phyloP scores from a whole-genome alignment of 345 rosid genomes.

The Mercurialis annua region DNA sequence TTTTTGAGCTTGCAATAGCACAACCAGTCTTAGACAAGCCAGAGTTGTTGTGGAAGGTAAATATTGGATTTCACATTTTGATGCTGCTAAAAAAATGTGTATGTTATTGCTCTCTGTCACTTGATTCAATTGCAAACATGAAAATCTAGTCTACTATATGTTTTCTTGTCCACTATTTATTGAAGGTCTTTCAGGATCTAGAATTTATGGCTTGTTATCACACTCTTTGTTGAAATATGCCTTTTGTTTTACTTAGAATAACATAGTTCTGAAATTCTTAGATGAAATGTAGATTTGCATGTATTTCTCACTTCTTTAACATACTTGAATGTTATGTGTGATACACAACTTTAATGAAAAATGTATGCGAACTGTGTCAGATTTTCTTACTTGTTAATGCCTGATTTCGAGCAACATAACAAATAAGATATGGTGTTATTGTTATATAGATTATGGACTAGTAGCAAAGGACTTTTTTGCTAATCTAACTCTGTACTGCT shows the following conservation, averaged over 20 bases:
- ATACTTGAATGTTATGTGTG: too few relatives aligned
- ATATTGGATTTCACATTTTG: not conserved
- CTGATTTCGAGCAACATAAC: too few relatives aligned
- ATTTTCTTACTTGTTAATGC: too few relatives aligned
- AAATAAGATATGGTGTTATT: too few relatives aligned
- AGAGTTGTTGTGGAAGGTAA: conserved; percentile 89
- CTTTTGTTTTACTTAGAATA: too few relatives aligned
- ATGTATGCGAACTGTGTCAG: too few relatives aligned
- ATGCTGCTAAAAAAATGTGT: not conserved
- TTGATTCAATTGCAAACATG: not conserved
- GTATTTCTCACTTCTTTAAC: too few relatives aligned
- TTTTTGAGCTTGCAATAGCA: conserved; percentile 77
- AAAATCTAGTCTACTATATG: not conserved
- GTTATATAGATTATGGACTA: not conserved
- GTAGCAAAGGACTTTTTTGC: not conserved
- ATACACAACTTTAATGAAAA: too few relatives aligned
- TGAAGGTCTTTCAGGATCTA: not conserved
- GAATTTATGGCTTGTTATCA: not conserved
- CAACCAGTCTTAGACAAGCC: conserved; percentile 92
- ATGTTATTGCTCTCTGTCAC: not conserved
- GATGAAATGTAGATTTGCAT: too few relatives aligned
- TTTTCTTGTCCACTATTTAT: not conserved
- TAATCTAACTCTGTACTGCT: not conserved
- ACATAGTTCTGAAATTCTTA: too few relatives aligned
- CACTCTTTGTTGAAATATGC: not conserved